A percentile compares a stretch with the other conserved stretches of the same genome.
These are phyloP conservation scores for Cyberlindnera saturnus DNA, from an alignment of 805 yeast species.

Conservation along the genomic window DNA sequence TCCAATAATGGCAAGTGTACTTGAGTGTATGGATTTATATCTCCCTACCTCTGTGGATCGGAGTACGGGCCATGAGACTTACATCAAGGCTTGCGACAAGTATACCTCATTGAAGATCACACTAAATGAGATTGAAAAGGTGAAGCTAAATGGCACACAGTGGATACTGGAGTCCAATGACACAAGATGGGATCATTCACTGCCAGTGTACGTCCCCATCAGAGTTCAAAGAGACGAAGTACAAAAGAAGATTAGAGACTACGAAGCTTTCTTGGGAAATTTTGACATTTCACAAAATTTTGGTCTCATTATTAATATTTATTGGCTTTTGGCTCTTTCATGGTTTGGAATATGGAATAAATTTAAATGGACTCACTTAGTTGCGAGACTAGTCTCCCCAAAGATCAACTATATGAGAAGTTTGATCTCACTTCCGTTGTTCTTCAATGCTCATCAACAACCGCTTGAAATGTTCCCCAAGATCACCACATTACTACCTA, in stretches of 20 bases:
- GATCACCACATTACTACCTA: constrained; percentile 18
- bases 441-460: constrained; percentile 17
- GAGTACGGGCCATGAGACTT: constrained; percentile 6
- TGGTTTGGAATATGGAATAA: constrained; percentile 18
- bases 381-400: constrained; percentile 9
- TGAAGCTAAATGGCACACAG: constrained; percentile 9
- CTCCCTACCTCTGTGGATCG: constrained; percentile 7
- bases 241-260: constrained; percentile 14
- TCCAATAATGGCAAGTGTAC: constrained; percentile 16
- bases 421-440: constrained; percentile 13
- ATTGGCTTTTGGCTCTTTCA: constrained; percentile 12
- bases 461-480: constrained; percentile 9
- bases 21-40: constrained; percentile 16
- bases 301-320: constrained; percentile 18
- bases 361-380: constrained; percentile 10
- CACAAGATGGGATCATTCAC: constrained; percentile 7
- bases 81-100: constrained; percentile 5
- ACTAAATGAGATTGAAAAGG: constrained; percentile 2
- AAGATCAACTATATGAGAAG: constrained; percentile 13
- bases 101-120: constrained; percentile 5
- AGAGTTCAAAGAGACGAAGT: constrained; percentile 8
- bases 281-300: constrained; percentile 17
- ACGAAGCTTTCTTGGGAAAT: constrained; percentile 21
- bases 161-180: constrained; percentile 4
- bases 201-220: constrained; percentile 12